Evolutionary conservation across 768 basidiomycete species (phyloP), one percentile per base, ranked within the genome.

Genomic region (Neoboletus magnificus): DNA sequence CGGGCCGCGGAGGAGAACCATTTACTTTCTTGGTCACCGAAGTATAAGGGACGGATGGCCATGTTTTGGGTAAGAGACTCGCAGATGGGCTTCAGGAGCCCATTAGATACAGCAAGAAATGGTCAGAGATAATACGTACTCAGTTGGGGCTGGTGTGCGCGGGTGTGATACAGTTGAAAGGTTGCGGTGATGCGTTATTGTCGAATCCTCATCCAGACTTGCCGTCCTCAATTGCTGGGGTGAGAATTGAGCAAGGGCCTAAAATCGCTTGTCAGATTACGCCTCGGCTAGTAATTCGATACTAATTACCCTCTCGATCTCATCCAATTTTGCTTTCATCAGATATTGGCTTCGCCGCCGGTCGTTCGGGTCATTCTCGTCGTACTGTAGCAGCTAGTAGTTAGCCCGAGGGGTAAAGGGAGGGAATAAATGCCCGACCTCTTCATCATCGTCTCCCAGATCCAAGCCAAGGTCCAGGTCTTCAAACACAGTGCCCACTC

Each of bases 271-370:
- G 54, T 67, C 25, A 68, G 43, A 15, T 46, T 33, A 35, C 22
- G 35, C 40, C 10, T 40, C 55, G 44, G 41, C 39, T 37, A 27
- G 23, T 9, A 48, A 39, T 20, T 60, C 40, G 25, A 50, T 48
- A 63, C 63, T 8, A 57, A 76, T 61, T 30, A 79, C 89, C 77
- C 79, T 80, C 66, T 93, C 90, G 45, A 93, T 87, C 69, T 87
- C 86, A 65, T 93, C 91, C 23, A 93, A 73, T 66, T 87, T 81
- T 18, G 85, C 83, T 61, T 78, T 83, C 84, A 92, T 83, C 41
- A 86, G 71, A 60, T 83, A 79, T 61, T 91, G 90, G 67, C 89
- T 91, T 64, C 80, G 81, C 40, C 89, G 79, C 55, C 82, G 80
- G 70, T 90, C 89, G 63, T 89, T 77, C 42, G 86, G 85, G 62